phyloP scores from a whole-genome alignment of 192 early-diverging fungal species.

The Podila clonocystis region DNA sequence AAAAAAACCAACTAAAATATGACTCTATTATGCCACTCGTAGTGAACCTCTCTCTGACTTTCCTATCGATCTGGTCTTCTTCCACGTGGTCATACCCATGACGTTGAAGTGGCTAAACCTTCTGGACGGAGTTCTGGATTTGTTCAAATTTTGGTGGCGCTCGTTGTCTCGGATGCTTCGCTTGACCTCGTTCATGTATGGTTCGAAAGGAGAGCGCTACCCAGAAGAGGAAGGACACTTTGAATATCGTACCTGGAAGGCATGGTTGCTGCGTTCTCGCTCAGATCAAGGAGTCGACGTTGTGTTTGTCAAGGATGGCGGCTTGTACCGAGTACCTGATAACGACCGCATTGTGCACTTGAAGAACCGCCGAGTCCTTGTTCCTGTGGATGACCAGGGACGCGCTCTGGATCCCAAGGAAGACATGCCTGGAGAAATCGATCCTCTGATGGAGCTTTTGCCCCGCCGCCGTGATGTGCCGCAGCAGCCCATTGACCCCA shows the following conservation, averaged over 20 bases:
- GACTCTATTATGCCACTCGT: not conserved
- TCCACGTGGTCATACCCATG: constrained; percentile 80
- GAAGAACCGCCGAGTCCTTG: constrained; percentile 80
- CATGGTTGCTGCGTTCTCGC: constrained; percentile 61
- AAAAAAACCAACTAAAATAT: constrained; percentile 6
- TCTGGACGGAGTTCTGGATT: constrained; percentile 58
- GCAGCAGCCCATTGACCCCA: constrained; percentile 59
- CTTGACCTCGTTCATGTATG: constrained; percentile 86
- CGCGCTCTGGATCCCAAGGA: constrained; percentile 65
- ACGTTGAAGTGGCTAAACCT: constrained; percentile 70
- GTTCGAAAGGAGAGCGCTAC: constrained; percentile 60
- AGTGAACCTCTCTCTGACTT: constrained; percentile 79
- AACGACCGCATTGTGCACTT: constrained; percentile 86
- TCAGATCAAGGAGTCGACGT: constrained; percentile 58
- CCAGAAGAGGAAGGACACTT: constrained; percentile 80
- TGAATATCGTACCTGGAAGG: constrained; percentile 59
- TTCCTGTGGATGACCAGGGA: constrained; percentile 74
- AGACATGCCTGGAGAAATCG: constrained; percentile 68
- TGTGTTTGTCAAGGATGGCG: constrained; percentile 69
- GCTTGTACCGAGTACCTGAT: constrained; percentile 85
- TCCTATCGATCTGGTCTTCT: constrained; percentile 77
- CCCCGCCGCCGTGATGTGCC: constrained; percentile 32
- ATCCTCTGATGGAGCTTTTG: constrained; percentile 49
- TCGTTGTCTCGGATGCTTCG: constrained; percentile 69
- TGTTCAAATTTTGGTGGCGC: constrained; percentile 81